phyloP scores from a whole-genome alignment of 768 basidiomycete genomes.

The Russula virescens region DNA sequence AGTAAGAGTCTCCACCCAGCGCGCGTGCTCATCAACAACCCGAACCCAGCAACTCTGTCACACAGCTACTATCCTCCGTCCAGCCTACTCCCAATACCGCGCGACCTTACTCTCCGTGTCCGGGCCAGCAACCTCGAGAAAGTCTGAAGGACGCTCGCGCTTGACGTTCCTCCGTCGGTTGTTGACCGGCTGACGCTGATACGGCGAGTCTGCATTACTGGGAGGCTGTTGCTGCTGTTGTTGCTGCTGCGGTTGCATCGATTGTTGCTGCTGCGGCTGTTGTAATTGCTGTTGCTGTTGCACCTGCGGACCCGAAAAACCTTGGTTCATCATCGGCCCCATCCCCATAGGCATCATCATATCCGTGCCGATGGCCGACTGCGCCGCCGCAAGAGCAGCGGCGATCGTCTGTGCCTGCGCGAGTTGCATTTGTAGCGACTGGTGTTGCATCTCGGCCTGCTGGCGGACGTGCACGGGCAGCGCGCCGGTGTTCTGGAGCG shows the following conservation, averaged over 20 bases:
- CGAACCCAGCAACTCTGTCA: background rate
- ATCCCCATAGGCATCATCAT: slow-evolving; percentile 34
- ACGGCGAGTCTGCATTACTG: slow-evolving; percentile 72
- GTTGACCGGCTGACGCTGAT: slow-evolving; percentile 78
- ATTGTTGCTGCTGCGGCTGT: slow-evolving; percentile 37
- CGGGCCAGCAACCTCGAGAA: slow-evolving; percentile 56
- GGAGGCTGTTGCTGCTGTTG: slow-evolving; percentile 59
- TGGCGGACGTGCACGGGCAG: slow-evolving; percentile 68
- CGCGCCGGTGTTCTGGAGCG: slow-evolving; percentile 69
- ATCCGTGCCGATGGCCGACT: slow-evolving; percentile 35
- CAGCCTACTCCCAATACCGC: slow-evolving; percentile 66
- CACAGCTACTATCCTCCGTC: background rate
- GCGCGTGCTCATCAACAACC: background rate
- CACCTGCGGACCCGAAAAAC: slow-evolving; percentile 19
- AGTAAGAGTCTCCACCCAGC: background rate
- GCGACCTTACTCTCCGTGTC: slow-evolving; percentile 54
- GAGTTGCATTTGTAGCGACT: slow-evolving; percentile 73
- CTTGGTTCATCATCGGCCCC: slow-evolving; percentile 20
- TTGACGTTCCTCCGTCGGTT: slow-evolving; percentile 73
- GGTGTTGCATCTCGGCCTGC: slow-evolving; percentile 77
- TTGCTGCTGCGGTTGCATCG: slow-evolving; percentile 28
- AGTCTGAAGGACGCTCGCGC: slow-evolving; percentile 79
- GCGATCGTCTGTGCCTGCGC: slow-evolving; percentile 72
- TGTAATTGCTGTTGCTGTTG: slow-evolving; percentile 36
- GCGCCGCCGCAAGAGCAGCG: slow-evolving; percentile 45